phyloP scores from a whole-genome alignment of 108 stramenopile species.

The Bacterosira constricta region DNA sequence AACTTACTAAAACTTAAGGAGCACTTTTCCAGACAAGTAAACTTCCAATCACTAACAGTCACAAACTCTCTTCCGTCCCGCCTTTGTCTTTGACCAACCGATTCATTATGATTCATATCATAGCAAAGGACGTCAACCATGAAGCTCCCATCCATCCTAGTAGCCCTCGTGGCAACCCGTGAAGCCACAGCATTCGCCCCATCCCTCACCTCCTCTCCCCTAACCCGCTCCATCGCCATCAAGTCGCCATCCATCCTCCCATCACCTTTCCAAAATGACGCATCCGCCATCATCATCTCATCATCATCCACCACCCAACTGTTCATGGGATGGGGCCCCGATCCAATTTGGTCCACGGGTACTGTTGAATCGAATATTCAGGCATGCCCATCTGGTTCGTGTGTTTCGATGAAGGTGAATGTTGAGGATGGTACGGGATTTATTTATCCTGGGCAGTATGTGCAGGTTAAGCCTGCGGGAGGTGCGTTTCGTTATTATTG shows the following conservation, averaged over 20 bases:
- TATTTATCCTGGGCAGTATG: conserved; percentile 81
- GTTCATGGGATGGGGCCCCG: conserved; percentile 90
- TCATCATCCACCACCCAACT: conserved; percentile 28
- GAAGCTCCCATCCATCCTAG: not conserved
- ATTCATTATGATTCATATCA: too few species aligned
- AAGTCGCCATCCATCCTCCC: not conserved
- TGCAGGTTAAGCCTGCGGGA: conserved; percentile 55
- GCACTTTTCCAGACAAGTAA: too few species aligned
- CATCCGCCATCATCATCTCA: not conserved
- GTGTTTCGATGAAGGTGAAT: conserved; percentile 54
- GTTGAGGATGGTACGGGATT: conserved; percentile 71
- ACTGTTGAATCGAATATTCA: conserved; percentile 38
- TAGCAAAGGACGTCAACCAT: not conserved
- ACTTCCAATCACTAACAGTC: too few species aligned
- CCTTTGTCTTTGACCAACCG: too few species aligned
- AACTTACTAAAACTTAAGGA: too few species aligned
- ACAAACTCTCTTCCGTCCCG: too few species aligned
- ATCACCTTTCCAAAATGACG: not conserved
- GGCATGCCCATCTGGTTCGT: conserved; percentile 73
- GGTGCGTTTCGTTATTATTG: conserved; percentile 4
- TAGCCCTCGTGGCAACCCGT: not conserved
- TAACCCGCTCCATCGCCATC: not conserved
- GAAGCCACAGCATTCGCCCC: not conserved
- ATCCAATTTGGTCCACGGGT: conserved; percentile 75
- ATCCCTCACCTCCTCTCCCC: not conserved